Conservation (phyloP, 225 moss, liverwort and hornwort species). For the Polytrichum commune region DNA sequence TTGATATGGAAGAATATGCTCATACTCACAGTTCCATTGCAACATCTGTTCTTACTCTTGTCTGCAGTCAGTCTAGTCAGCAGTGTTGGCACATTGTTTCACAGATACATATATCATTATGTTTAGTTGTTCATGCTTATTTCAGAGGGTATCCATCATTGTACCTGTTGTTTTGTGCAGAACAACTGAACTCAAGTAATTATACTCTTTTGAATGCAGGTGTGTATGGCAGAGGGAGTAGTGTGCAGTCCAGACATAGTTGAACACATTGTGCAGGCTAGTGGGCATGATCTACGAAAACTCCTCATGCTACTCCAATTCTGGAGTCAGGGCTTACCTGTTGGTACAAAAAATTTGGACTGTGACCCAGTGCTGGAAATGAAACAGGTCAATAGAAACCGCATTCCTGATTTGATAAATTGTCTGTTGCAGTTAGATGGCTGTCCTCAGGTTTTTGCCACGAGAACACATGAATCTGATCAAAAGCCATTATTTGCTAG, state of each 20-base stretch:
- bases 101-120: background rate
- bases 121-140: too few species aligned
- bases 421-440: slow-evolving; percentile 63
- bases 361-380: background rate
- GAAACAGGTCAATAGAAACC: slow-evolving; percentile 11
- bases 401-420: slow-evolving; percentile 35
- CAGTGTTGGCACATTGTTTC: slow-evolving; percentile 1
- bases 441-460: slow-evolving; percentile 47
- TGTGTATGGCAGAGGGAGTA: slow-evolving; percentile 73
- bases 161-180: too few species aligned
- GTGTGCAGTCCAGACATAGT: slow-evolving; percentile 49
- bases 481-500: slow-evolving; percentile 1
- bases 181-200: too few species aligned
- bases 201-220: slow-evolving; percentile 33
- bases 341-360: slow-evolving; percentile 10
- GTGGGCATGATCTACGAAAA: slow-evolving; percentile 69
- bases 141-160: too few species aligned
- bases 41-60: too few species aligned
- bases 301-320: slow-evolving; percentile 81
- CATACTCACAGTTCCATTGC: too few species aligned
- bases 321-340: slow-evolving; percentile 61
- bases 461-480: slow-evolving; percentile 27
- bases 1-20: too few species aligned
- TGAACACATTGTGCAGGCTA: slow-evolving; percentile 60
- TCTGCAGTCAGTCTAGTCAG: too few species aligned